Base-by-base conservation (phyloP, 2,329 filamentous ascomycete genomes). In the Onygena corvina region DNA sequence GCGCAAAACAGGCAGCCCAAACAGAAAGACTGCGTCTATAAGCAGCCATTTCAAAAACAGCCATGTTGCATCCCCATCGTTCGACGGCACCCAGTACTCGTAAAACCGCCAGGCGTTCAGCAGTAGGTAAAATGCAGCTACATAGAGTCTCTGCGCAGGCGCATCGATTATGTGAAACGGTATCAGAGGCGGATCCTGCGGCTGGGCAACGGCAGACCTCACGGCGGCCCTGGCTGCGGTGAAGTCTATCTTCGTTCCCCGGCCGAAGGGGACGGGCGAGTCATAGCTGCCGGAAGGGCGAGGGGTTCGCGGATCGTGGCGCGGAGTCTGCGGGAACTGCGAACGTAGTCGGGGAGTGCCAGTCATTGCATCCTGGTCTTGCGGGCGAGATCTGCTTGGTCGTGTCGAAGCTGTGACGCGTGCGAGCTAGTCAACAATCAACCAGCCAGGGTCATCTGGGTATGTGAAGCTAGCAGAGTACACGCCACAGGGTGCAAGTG, bases 11-110 rank as follows among this genome's bases (percentile, higher is more conserved):
- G 93, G 90, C 48, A 98, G 70, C 5, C 85, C 85, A 64, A 93
- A 94, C 54, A 96, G 73, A 64, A 89, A 95, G 20, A 83, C 67
- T 53, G 85, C 84, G 68, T 98, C 92, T 54, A 98, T 78, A 51
- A 81, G 74, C 54, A 86, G 77, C 92, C 92, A 98, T 76, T 96
- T 98, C 61, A 94, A 71, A 62, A 95, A 95, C 45, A 90, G 76
- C 76, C 81, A 84, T 53, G 92, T 82, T n/a, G 89, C 94, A 60
- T 87, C 83, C 51, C 85, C 79, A 55, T 93, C 86, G 55, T 90
- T 84, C 50, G 89, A 82, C 33, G 88, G 75, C 50, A 77, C 79
- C 56, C 81, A 79, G 72, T 86, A 94, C 70, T 98, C 88, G 66
- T 88, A 94, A 29, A 92, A 68, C 60, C 87, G 83, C 83, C 86